Conservation (phyloP, 2,329 filamentous ascomycete genomes). For the Calcarisporium arbuscula region DNA sequence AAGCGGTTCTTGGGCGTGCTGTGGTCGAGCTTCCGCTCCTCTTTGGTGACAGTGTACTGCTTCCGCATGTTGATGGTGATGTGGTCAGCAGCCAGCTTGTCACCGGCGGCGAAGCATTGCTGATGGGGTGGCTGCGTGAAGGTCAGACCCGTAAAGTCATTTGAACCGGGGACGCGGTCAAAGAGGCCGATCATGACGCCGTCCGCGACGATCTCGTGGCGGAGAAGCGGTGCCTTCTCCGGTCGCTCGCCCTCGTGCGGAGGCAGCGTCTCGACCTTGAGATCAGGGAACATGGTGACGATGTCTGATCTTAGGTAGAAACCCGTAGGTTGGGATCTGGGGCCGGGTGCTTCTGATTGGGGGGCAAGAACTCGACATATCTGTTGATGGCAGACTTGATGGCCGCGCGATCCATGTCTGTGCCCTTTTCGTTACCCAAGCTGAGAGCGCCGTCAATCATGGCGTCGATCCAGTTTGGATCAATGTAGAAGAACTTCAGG, state of each 20-base stretch:
- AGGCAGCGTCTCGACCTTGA: conserved; percentile 21
- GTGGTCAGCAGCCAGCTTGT: conserved; percentile 8
- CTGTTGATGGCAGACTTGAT: conserved; percentile 24
- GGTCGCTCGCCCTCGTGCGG: conserved; percentile 1
- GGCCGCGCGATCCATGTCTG: conserved; percentile 19
- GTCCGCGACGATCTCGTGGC: conserved; percentile 24
- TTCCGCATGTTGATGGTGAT: conserved; percentile 13
- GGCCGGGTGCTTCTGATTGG: conserved; percentile 12
- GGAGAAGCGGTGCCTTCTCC: conserved; percentile 16
- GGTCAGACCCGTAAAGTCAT: conserved; percentile 19
- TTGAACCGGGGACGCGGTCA: conserved; percentile 18
- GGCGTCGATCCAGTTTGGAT: conserved; percentile 34
- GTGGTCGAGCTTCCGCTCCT: not conserved
- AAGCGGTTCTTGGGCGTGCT: not conserved
- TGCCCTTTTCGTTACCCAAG: conserved; percentile 30
- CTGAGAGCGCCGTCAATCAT: conserved; percentile 37
- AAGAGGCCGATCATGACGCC: conserved; percentile 26
- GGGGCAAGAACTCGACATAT: conserved; percentile 16
- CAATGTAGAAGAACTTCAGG: conserved; percentile 39
- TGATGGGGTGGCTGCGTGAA: conserved; percentile 32
- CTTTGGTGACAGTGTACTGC: conserved; percentile 16
- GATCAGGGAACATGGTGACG: conserved; percentile 30
- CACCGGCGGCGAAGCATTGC: conserved; percentile 23
- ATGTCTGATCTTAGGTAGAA: conserved; percentile 31
- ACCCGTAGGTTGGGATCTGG: conserved; percentile 27